These are phyloP conservation scores for Umbellularia californica DNA, from an alignment of 164 flowering plant genomes.

Conservation along the genomic window DNA sequence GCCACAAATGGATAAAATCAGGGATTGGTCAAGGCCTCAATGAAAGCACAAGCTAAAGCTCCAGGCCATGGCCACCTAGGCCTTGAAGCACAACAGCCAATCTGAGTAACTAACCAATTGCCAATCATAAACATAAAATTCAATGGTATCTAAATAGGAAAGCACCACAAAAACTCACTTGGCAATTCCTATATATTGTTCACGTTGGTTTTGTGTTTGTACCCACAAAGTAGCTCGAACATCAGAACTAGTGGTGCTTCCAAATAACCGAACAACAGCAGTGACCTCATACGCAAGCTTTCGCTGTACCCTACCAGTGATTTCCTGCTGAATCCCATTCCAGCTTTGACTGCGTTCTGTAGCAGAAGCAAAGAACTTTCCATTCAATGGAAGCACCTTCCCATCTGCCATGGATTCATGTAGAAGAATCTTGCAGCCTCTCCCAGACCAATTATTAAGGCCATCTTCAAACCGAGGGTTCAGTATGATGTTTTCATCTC, in stretches of 20 bases:
- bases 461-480: constrained; percentile 85
- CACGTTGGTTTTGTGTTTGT: constrained; percentile 59
- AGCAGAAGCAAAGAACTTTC: constrained; percentile 77
- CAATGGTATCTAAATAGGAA: background rate
- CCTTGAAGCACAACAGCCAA: background rate
- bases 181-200: constrained; percentile 77
- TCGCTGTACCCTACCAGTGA: constrained; percentile 69
- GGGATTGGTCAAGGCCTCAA: background rate
- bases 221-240: constrained; percentile 81
- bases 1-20: background rate
- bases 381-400: constrained; percentile 63
- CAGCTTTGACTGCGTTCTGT: constrained; percentile 71
- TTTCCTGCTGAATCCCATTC: constrained; percentile 95
- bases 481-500: constrained; percentile 59
- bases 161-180: constrained; percentile 40
- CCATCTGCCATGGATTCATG: constrained; percentile 84
- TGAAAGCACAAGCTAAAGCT: background rate
- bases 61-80: background rate
- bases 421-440: constrained; percentile 69
- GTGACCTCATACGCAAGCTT: constrained; percentile 74
- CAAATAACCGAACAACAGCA: constrained; percentile 70
- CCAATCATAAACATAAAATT: background rate
- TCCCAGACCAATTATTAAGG: constrained; percentile 78
- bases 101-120: background rate
- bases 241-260: constrained; percentile 50